A percentile compares a stretch with the other conserved stretches of the same genome.
Conservation (phyloP, 352 stramenopile species). For the Phytopythium aichiense region DNA sequence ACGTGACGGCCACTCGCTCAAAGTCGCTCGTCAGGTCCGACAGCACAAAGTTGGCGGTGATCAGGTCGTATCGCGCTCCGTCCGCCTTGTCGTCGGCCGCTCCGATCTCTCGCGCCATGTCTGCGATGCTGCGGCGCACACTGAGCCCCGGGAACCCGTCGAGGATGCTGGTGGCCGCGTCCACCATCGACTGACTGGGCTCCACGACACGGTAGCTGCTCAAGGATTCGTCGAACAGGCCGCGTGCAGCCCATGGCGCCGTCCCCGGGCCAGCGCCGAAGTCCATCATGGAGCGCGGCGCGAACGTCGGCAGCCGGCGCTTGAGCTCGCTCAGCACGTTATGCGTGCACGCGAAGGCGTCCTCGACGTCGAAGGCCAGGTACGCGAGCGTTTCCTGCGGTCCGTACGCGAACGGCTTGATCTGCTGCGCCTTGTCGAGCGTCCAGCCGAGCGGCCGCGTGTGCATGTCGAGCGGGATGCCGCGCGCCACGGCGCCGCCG, state of each 20-base stretch:
- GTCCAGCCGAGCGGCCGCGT: constrained; percentile 77
- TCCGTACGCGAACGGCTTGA: constrained; percentile 64
- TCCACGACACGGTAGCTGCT: constrained; percentile 72
- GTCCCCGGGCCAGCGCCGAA: constrained; percentile 75
- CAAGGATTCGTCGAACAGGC: constrained; percentile 61
- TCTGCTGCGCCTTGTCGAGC: constrained; percentile 60
- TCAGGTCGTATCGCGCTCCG: constrained; percentile 72
- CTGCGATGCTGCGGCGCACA: constrained; percentile 59
- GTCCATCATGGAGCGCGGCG: constrained; percentile 65
- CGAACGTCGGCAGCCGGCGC: constrained; percentile 45
- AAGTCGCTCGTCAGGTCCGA: constrained; percentile 83
- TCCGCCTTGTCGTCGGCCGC: constrained; percentile 13
- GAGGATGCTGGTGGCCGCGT: constrained; percentile 66
- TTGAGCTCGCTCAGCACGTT: constrained; percentile 68
- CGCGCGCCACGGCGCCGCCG: constrained; percentile 39
- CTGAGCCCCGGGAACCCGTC: constrained; percentile 74
- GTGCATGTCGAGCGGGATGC: constrained; percentile 73
- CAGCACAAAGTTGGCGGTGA: constrained; percentile 71
- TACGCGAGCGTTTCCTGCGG: constrained; percentile 71
- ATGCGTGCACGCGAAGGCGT: constrained; percentile 60
- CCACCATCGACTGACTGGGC: constrained; percentile 83
- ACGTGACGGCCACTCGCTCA: constrained; percentile 72
- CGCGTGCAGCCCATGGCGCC: constrained; percentile 69
- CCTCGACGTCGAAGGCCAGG: constrained; percentile 71
- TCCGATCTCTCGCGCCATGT: constrained; percentile 73